Evolutionary conservation across 83 land plant genomes (phyloP), one percentile per base, ranked within the genome.

Genomic region (Isoetes engelmannii): DNA sequence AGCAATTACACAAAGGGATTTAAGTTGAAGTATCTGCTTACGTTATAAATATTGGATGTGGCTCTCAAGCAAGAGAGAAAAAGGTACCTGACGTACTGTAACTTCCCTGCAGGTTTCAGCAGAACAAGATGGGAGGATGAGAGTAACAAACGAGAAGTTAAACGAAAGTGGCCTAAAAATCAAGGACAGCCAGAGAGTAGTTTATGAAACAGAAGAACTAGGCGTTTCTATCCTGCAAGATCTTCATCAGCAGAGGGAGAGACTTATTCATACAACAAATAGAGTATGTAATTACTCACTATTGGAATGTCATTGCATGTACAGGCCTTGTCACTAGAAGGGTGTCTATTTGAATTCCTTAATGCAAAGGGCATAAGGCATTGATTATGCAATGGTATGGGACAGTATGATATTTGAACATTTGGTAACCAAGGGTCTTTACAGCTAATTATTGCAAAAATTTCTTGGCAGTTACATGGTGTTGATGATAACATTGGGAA

Each of bases 161-260:
- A 19, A 59, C 28, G 28, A 59, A 59, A 59, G 28, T 7, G 62
- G 62, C 1, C 1, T 18, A 18, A 59, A 42, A 19, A 59, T 59
- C 12, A 12, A 19, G 19, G 62, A 59, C 18, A 42, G 62, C 18
- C 18, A 59, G 20, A 59, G 28, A 42, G 62, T 59, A 42, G 10
- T 59, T 20, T 20, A 19, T 12, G 62, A 59, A 42, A 59, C 62
- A 8, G 62, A 59, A 59, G 62, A 59, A 18, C 19, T 59, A 12
- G 62, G 62, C 3, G 62, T 59, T 18, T 59, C 62, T 12, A 59
- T 59, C 12, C 62, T 59, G 9, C 62, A 59, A 19, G 62, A 59
- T 18, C 62, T 59, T 18, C 62, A 59, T 18, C 62, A 42, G 18
- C 62, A 59, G 62, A 12, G 62, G 62, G 62, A 59, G 28, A 42